Evolutionary conservation across 1,284 basidiomycete species (phyloP).

Genomic region (Boletus austroedulis): DNA sequence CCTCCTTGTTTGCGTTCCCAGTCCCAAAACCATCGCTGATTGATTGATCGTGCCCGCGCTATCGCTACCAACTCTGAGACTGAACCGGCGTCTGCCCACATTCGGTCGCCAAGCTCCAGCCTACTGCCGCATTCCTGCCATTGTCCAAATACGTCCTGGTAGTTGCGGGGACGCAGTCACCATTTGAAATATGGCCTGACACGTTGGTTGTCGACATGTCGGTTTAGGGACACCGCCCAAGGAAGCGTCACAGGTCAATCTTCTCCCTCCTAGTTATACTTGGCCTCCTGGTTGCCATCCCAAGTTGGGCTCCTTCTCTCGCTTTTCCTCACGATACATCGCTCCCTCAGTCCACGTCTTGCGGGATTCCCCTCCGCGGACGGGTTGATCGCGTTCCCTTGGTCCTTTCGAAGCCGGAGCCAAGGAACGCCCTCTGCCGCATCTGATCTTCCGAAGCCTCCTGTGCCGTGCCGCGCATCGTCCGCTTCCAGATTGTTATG

Average conservation of each 20-base stretch:
- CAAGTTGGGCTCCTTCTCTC: slow-evolving; percentile 18
- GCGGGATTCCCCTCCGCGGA: slow-evolving; percentile 28
- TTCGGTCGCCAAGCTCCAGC: slow-evolving; percentile 27
- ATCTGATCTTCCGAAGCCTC: slow-evolving; percentile 12
- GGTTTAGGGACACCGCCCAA: slow-evolving; percentile 18
- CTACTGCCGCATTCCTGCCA: slow-evolving; percentile 23
- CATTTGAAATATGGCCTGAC: slow-evolving; percentile 23
- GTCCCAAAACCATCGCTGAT: slow-evolving; percentile 6
- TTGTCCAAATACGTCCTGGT: slow-evolving; percentile 18
- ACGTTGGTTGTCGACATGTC: slow-evolving; percentile 14
- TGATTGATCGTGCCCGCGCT: slow-evolving; percentile 13
- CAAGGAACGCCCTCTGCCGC: slow-evolving; percentile 11
- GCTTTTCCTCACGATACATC: slow-evolving; percentile 14
- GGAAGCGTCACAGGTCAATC: slow-evolving; percentile 15
- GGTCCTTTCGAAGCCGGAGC: slow-evolving; percentile 18
- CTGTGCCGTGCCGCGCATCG: background rate
- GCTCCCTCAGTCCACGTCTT: slow-evolving; percentile 20
- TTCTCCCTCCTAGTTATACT: slow-evolving; percentile 24
- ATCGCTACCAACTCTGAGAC: slow-evolving; percentile 6
- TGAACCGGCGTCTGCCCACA: slow-evolving; percentile 16
- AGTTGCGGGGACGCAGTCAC: slow-evolving; percentile 20
- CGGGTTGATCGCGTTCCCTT: slow-evolving; percentile 24
- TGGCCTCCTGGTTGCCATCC: slow-evolving; percentile 24
- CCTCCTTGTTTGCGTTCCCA: background rate
- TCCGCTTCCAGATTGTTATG: background rate